Percentiles rank a stretch among this genome's conserved stretches.
These are phyloP conservation scores for Pyrenophora tritici-repentis DNA, from an alignment of 2,329 filamentous ascomycete genomes.

Conservation along the genomic window DNA sequence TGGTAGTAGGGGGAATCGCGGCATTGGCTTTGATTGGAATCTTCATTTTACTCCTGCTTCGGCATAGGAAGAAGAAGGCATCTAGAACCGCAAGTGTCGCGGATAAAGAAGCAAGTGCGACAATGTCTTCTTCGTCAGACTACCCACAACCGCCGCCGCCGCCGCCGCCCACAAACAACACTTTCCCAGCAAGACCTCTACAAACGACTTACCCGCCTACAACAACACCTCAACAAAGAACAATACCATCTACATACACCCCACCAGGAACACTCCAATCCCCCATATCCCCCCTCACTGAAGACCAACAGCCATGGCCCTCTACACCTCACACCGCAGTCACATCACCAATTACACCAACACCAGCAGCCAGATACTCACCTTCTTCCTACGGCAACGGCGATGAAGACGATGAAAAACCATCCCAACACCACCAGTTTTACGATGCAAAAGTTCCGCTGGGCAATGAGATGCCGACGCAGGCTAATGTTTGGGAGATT, in stretches of 20 bases:
- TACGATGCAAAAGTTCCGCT: background rate
- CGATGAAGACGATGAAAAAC: constrained; percentile 9
- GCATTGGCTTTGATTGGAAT: constrained; percentile 15
- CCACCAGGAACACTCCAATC: constrained; percentile 1
- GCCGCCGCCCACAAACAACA: background rate
- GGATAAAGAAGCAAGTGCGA: constrained; percentile 4
- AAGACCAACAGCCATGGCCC: constrained; percentile 3
- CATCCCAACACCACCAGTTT: background rate
- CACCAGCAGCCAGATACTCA: background rate
- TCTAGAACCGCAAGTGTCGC: background rate
- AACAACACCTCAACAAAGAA: background rate
- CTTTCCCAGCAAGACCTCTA: background rate
- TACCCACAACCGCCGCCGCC: background rate
- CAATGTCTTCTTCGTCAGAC: background rate
- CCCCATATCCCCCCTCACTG: constrained; percentile 1
- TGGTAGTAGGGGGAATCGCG: constrained; percentile 16
- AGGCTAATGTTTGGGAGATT: constrained; percentile 19
- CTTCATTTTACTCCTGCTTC: constrained; percentile 16
- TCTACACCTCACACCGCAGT: background rate
- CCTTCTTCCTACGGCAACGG: too few relatives aligned
- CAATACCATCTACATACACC: background rate
- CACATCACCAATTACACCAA: too few relatives aligned
- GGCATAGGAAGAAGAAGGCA: constrained; percentile 10
- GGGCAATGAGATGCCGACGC: constrained; percentile 15
- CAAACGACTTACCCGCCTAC: background rate